A percentile compares a stretch with the other conserved stretches of the same genome.
Conservation (phyloP, 257 asterid species). For the Nicotiana knightiana region DNA sequence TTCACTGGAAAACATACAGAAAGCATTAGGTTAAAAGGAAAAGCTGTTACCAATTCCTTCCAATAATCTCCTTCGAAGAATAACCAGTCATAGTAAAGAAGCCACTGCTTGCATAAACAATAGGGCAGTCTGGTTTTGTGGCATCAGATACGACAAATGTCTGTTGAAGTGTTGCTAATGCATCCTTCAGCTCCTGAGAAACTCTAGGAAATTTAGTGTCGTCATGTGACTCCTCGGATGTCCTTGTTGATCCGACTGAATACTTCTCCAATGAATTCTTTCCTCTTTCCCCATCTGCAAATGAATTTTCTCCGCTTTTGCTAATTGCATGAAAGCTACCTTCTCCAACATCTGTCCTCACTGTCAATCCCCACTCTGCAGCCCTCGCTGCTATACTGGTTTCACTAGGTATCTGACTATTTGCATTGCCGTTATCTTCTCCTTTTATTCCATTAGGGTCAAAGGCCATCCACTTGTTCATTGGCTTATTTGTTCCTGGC, state of each 20-base stretch:
- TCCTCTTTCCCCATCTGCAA: slow-evolving; percentile 43
- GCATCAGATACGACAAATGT: slow-evolving; percentile 98
- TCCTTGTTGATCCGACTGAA: slow-evolving; percentile 36
- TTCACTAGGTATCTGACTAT: slow-evolving; percentile 13
- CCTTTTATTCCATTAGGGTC: slow-evolving; percentile 23
- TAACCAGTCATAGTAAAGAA: slow-evolving; percentile 90
- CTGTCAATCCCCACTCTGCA: slow-evolving; percentile 80
- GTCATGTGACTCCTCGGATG: slow-evolving; percentile 42
- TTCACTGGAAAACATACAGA: background rate
- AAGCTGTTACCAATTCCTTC: slow-evolving; percentile 74
- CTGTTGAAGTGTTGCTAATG: slow-evolving; percentile 83
- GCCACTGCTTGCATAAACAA: slow-evolving; percentile 91
- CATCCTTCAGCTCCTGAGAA: slow-evolving; percentile 92
- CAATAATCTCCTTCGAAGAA: slow-evolving; percentile 74
- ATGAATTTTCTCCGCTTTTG: slow-evolving; percentile 17
- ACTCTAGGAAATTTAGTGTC: slow-evolving; percentile 57
- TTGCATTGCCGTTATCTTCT: background rate
- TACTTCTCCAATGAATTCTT: slow-evolving; percentile 42
- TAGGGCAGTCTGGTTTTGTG: slow-evolving; percentile 89
- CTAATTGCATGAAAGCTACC: slow-evolving; percentile 52
- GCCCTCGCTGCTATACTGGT: slow-evolving; percentile 54
- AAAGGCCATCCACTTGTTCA: slow-evolving; percentile 78
- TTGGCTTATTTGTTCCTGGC: background rate
- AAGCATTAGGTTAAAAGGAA: background rate
- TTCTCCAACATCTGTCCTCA: slow-evolving; percentile 54